Evolutionary conservation across 805 yeast genomes (phyloP), one percentile per base, ranked within the genome.

Genomic region (Yarrowia osloensis): DNA sequence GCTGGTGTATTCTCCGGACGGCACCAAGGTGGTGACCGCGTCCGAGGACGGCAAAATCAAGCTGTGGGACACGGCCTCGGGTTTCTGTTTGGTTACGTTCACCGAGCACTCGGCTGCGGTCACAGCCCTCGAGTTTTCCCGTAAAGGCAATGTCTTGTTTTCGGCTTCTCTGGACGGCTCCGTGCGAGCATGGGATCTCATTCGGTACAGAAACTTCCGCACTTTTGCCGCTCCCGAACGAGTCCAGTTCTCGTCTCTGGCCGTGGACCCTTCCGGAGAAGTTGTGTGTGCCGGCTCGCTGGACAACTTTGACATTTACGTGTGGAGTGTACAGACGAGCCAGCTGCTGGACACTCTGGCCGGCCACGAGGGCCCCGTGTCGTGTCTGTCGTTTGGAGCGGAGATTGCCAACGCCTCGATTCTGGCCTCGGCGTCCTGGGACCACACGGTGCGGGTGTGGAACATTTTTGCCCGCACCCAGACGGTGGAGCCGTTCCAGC

Each of bases 191-290:
- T 95, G 97, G 97, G 99, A 95, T 81, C 81, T 95, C 70, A 84
- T 93, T 40, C 83, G 99, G 72, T 95, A 89, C 77, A 86, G 99
- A 76, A 95, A 95, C 75, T 95, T 95, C 81, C 84, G 98, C 72
- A 91, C 97, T 0, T 93, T 94, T 75, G 92, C 98, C 0, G 95
- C 98, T 0, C 86, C 97, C 3, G 88, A 88, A 70, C 83, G 98
- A 72, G 81, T 93, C 29, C 97, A 92, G 74, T 95, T 94, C 77
- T 88, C 87, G 63, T 85, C 91, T 65, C 79, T 95, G 69, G 98
- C 98, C 0, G 97, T 92, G 49, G 99, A 95, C 77, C 97, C 98
- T 31, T 89, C 96, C 74, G 99, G 98, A 35, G 99, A 95, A 77
- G 88, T 95, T 63, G 95, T 95, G 2, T 92, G 95, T 74, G 99